Evolutionary conservation across 352 stramenopile genomes (phyloP).

Genomic region (Elongisporangium senticosum): DNA sequence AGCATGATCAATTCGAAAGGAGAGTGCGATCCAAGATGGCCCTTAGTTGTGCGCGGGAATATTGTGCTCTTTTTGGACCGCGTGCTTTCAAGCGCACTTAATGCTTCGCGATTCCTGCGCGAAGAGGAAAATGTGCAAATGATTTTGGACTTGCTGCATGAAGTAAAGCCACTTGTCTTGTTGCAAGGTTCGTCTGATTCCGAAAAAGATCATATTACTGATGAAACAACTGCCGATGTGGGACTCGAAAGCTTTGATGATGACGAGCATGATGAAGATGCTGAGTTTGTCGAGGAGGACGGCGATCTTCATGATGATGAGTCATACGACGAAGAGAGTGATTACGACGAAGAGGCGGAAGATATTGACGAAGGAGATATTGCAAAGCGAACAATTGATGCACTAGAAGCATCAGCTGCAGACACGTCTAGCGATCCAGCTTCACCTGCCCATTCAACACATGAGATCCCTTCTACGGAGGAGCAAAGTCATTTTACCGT

Average conservation of each 20-base stretch:
- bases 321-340: slow-evolving; percentile 26
- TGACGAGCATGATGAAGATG: slow-evolving; percentile 24
- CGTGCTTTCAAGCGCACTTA: slow-evolving; percentile 73
- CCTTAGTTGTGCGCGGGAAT: slow-evolving; percentile 73
- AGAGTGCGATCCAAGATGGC: slow-evolving; percentile 48
- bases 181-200: slow-evolving; percentile 54
- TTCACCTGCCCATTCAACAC: slow-evolving; percentile 21
- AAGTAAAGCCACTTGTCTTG: slow-evolving; percentile 74
- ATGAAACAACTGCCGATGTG: slow-evolving; percentile 27
- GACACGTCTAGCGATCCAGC: slow-evolving; percentile 32
- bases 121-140: slow-evolving; percentile 72
- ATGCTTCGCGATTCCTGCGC: slow-evolving; percentile 70
- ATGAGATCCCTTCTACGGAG: slow-evolving; percentile 7
- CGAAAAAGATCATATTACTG: slow-evolving; percentile 69
- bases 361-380: slow-evolving; percentile 26
- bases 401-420: slow-evolving; percentile 49
- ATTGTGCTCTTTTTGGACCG: slow-evolving; percentile 81
- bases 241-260: slow-evolving; percentile 50
- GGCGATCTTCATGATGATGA: slow-evolving; percentile 17
- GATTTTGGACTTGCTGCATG: slow-evolving; percentile 64
- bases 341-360: slow-evolving; percentile 20
- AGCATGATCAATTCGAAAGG: slow-evolving; percentile 63
- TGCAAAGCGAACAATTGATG: slow-evolving; percentile 56
- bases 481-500: slow-evolving; percentile 48
- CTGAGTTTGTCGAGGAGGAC: slow-evolving; percentile 35